Base-by-base conservation (phyloP, 1,284 basidiomycete species). In the Cystobasidium sp. region DNA sequence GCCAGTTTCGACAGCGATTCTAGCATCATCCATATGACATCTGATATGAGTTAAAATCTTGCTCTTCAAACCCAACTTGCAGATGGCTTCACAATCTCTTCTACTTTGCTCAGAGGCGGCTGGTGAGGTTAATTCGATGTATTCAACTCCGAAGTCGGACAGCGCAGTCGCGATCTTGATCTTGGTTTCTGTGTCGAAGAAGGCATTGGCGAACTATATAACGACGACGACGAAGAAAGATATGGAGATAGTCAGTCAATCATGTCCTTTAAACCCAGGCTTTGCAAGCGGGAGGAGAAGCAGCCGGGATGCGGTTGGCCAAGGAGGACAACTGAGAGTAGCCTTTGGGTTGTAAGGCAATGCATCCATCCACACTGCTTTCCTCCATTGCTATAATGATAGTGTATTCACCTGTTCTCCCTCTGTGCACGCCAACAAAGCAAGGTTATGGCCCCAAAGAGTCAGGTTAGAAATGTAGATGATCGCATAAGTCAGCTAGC, bases 11-110 rank as follows among this genome's bases (percentile, higher is more conserved):
- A 99, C 95, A 68, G 97, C 97, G 81, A 99, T 94, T 71, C 93
- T 88, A 37, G 97, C 97, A 84, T 99, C 97, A 83, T 99, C 96
- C 97, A 99, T 99, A 84, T 99, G 97, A 84, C 97, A 99, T 76
- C 97, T 90, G 81, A 99, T 99, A 86, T 99, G 97, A 37, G 97
- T 99, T 78, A 99, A 88, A 83, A 99, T 94, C 88, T 97, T 97
- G 81, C 90, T 86, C 88, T 94, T 96, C 84, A 99, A 88, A 7
- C 96, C 95, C 79, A 99, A 93, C 88, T 96, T 95, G 90, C 97
- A 99, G 84, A 99, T 99, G 63, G 93, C 92, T 86, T 97, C 94
- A 85, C 97, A 99, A 83, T 99, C 96, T 39, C 86, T 85, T 68
- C 93, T 88, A 39, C 94, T 97, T 84, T 99, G 95, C 82, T 98